phyloP scores from a whole-genome alignment of 148 eudicot species.

The Suaeda aralocaspica region DNA sequence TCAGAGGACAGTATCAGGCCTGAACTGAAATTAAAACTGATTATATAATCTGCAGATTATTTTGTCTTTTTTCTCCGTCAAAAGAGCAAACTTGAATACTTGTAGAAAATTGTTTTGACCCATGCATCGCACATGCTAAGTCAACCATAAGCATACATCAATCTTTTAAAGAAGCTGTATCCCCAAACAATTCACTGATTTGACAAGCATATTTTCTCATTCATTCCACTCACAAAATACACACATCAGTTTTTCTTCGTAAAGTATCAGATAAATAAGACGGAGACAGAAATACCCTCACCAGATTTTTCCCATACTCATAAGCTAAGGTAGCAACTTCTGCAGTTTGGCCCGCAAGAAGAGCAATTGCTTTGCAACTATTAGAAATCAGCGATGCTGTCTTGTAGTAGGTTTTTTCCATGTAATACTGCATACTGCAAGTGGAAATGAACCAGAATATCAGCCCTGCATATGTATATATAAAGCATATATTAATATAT shows the following conservation, averaged over 20 bases:
- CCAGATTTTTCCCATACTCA: constrained; percentile 96
- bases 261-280: neutral
- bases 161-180: neutral
- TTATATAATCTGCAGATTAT: neutral
- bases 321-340: constrained; percentile 79
- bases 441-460: constrained; percentile 9
- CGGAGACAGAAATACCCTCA: constrained; percentile 22
- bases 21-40: no score
- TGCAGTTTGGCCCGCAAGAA: constrained; percentile 85
- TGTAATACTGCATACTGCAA: constrained; percentile 86
- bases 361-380: constrained; percentile 95
- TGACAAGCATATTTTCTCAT: neutral
- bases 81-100: no score
- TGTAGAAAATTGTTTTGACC: neutral
- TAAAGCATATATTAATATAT: constrained; percentile 3
- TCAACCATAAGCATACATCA: neutral
- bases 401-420: constrained; percentile 91
- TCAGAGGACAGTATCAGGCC: no score
- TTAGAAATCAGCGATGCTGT: constrained; percentile 91
- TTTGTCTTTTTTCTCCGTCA: neutral
- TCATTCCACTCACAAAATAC: neutral
- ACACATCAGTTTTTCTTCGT: neutral
- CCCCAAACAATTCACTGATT: neutral
- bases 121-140: neutral
- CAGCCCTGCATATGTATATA: constrained; percentile 12